phyloP scores from a whole-genome alignment of 2,329 filamentous ascomycete species.

The Verticillium nubilum region DNA sequence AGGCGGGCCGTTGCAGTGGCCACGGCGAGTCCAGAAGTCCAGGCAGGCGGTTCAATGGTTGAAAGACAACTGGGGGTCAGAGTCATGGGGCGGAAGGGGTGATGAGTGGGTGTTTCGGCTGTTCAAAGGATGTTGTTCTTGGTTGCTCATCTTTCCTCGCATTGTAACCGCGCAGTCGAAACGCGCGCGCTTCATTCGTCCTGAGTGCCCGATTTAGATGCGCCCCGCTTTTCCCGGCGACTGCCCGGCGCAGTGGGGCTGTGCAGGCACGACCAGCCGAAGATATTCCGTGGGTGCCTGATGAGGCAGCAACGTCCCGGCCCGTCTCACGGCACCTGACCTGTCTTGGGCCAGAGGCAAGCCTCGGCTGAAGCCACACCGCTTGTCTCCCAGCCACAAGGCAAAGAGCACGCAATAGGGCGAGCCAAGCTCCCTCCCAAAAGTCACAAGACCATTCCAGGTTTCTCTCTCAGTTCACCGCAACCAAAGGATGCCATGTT shows the following conservation, averaged over 20 bases:
- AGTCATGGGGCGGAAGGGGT: too few species aligned
- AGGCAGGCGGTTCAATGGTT: background rate
- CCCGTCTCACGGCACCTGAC: background rate
- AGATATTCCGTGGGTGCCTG: background rate
- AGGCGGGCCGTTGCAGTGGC: background rate
- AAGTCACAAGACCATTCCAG: background rate
- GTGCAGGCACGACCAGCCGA: background rate
- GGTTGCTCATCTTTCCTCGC: background rate
- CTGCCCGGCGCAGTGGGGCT: background rate
- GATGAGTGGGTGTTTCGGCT: background rate
- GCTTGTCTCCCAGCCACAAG: background rate
- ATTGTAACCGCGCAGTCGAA: conserved; percentile 10
- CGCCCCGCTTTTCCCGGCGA: background rate
- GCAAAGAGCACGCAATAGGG: background rate
- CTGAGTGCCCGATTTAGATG: background rate
- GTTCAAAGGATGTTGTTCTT: background rate
- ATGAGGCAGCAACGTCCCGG: background rate
- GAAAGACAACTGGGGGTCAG: background rate
- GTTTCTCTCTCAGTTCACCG: too few species aligned
- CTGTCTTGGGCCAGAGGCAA: background rate
- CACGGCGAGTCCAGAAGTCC: background rate
- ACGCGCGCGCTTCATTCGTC: conserved; percentile 12
- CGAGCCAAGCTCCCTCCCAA: background rate
- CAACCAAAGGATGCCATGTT: background rate
- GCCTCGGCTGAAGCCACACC: background rate